A percentile compares a stretch with the other conserved stretches of the same genome.
Conservation (phyloP, 305 asterid genomes). For the Fraxinus albicans region DNA sequence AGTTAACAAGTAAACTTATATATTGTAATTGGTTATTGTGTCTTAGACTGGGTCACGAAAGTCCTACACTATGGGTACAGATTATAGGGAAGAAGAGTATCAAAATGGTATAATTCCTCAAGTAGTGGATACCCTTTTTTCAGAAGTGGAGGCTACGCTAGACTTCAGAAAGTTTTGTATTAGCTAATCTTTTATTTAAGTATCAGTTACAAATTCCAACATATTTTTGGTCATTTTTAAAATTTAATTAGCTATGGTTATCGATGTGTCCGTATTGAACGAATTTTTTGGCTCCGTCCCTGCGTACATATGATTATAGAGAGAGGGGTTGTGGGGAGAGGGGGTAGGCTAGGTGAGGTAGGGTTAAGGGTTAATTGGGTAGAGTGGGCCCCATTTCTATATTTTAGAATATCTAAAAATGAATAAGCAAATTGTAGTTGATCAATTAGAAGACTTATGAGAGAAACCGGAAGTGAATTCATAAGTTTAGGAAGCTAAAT, state of each 20-base stretch:
- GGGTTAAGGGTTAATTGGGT: too few species aligned
- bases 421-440: too few species aligned
- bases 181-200: constrained; percentile 91
- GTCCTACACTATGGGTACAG: constrained; percentile 96
- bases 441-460: too few species aligned
- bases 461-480: too few species aligned
- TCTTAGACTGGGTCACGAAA: constrained; percentile 92
- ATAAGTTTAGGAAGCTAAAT: too few species aligned
- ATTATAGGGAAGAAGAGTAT: constrained; percentile 70
- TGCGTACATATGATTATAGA: too few species aligned
- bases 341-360: too few species aligned
- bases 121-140: constrained; percentile 80
- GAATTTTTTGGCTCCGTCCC: too few species aligned
- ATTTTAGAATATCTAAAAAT: too few species aligned
- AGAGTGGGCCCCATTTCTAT: too few species aligned
- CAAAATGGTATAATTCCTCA: constrained; percentile 70
- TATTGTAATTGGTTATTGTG: constrained; percentile 1
- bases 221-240: neutral
- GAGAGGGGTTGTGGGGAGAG: too few species aligned
- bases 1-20: neutral
- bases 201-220: constrained; percentile 22
- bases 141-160: constrained; percentile 53
- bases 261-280: too few species aligned
- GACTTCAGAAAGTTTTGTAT: constrained; percentile 66
- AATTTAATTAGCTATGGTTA: neutral